Evolutionary conservation across 306 rosid species (phyloP), one percentile per base, ranked within the genome.

Genomic region (Begonia peltatifolia): DNA sequence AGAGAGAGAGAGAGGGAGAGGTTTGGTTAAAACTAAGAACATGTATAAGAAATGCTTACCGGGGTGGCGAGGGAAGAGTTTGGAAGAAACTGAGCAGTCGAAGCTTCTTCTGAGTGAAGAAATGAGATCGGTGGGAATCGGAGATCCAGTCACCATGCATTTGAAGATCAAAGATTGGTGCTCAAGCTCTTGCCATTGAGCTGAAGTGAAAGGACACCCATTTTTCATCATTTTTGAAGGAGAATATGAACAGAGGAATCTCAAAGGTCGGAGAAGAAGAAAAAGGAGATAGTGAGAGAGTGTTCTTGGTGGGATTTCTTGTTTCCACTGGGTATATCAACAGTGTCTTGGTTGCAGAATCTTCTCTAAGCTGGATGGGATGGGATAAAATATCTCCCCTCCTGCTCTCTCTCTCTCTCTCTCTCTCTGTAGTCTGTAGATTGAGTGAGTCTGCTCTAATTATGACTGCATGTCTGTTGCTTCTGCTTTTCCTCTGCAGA

Each of bases 101-200:
- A 83, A 66, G 50, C 99, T 92, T 71, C 93, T 86, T 64, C 81
- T 86, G 13, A 92, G 68, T 22, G 96, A 71, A 55, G 46, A 86
- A 14, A 92, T 79, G 62, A 92, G 96, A 69, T 92, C 96, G 54
- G 84, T 76, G 1, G 99, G 99, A 36, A 92, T 70, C 0, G 99
- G 94, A 0, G 79, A 74, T 9, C 99, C 99, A 42, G 95, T 73
- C 15, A 81, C 81, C 94, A 92, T 92, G 76, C 83, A 81, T 17
- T 92, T 92, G 71, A 80, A 92, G 72, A 92, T 76, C 20, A 92
- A 84, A 41, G 99, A 95, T 71, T 92, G 99, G 47, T 86, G 96
- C 53, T 92, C 99, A 49, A 92, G 96, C 60, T 92, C 99, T 62
- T 92, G 99, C 99, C 99, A 92, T 56, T 92, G 99, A 43, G 79